Conservation (phyloP, 176 grass and related monocot species). For the Metroxylon sagu region DNA sequence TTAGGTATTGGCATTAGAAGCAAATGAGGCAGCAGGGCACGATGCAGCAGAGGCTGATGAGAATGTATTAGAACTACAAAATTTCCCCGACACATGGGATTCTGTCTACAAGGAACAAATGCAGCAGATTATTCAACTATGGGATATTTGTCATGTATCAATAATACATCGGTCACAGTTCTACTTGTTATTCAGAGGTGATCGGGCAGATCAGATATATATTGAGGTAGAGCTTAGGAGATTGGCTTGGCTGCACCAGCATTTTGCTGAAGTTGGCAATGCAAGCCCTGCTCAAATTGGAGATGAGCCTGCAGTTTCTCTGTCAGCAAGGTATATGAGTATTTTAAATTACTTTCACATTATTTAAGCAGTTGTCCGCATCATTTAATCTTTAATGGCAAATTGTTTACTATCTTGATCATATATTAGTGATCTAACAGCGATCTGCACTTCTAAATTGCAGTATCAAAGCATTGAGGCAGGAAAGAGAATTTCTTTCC, state of each 20-base stretch:
- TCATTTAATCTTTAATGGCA: too few species aligned
- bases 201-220: conserved; percentile 86
- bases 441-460: conserved; percentile 9
- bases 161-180: conserved; percentile 96
- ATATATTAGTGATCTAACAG: too few species aligned
- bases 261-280: conserved; percentile 66
- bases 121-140: conserved; percentile 80
- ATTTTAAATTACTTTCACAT: neutral
- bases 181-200: conserved; percentile 79
- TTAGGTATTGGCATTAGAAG: conserved; percentile 86
- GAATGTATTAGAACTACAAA: conserved; percentile 27
- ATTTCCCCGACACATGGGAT: conserved; percentile 54
- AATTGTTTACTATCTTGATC: too few species aligned
- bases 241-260: conserved; percentile 74
- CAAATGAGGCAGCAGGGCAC: conserved; percentile 49
- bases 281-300: conserved; percentile 46
- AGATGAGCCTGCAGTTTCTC: conserved; percentile 59
- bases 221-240: conserved; percentile 84
- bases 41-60: conserved; percentile 28
- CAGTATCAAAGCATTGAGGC: conserved; percentile 70
- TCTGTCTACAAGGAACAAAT: conserved; percentile 67
- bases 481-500: conserved; percentile 75
- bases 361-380: too few species aligned
- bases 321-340: conserved; percentile 46
- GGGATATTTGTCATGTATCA: conserved; percentile 75